These are phyloP conservation scores for Epichloe uncinata DNA, from an alignment of 2,329 filamentous ascomycete species.

Conservation along the genomic window DNA sequence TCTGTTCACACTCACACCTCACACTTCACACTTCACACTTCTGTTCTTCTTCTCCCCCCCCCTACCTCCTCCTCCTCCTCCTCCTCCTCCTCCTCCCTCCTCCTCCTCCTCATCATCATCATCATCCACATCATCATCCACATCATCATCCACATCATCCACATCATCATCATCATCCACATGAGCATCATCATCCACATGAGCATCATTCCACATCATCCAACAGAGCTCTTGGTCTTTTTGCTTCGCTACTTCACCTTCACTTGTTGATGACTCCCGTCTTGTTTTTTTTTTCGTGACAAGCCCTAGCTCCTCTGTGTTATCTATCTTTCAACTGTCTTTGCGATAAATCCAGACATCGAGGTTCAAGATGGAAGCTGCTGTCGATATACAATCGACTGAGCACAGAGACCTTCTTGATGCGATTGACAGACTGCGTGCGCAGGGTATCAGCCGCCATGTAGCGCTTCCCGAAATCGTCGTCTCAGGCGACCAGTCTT, in stretches of 20 bases:
- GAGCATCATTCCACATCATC: neutral
- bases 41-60: neutral
- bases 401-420: constrained; percentile 7
- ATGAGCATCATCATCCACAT: too few species aligned
- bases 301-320: neutral
- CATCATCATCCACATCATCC: neutral
- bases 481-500: constrained; percentile 47
- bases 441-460: constrained; percentile 5
- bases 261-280: neutral
- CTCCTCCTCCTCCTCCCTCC: too few species aligned
- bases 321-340: neutral
- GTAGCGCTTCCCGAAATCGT: constrained; percentile 34
- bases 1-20: too few species aligned
- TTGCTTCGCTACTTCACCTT: neutral
- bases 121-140: too few species aligned
- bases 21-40: too few species aligned
- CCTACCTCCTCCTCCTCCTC: neutral
- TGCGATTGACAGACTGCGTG: constrained; percentile 6
- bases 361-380: neutral
- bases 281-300: too few species aligned
- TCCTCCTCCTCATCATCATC: rapidly evolving
- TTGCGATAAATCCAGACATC: neutral
- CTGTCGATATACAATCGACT: constrained; percentile 2
- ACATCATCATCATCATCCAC: neutral
- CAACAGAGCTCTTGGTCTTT: neutral